Evolutionary conservation across 768 basidiomycete genomes (phyloP), one percentile per base, ranked within the genome.

Genomic region (Mycena filopes): DNA sequence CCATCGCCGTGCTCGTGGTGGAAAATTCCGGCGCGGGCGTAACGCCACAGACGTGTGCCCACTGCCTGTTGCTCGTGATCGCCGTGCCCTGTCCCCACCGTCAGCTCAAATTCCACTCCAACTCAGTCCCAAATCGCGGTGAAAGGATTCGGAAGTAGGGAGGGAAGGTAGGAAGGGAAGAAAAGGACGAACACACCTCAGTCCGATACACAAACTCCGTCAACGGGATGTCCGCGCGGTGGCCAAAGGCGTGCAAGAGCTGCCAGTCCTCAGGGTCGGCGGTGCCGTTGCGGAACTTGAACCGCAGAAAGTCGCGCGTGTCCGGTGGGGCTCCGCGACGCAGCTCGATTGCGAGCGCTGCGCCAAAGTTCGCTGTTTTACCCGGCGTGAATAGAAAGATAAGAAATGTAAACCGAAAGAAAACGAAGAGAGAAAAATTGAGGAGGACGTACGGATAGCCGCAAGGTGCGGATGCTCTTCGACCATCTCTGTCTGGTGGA

Each of bases 211-310:
- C 90, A 81, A 94, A 94, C 74, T 93, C 91, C 11, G 92, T 93
- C 71, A 94, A 81, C 51, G 92, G 89, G 72, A 94, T 90, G 72
- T 94, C 93, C 56, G 86, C 80, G 62, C 84, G 82, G 80, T 91
- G 89, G 65, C 88, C 90, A 75, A 93, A 94, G 73, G 88, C 89
- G 70, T 92, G 88, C 76, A 92, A 76, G 63, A 87, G 86, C 69
- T 84, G 77, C 82, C 91, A 94, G 74, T 80, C 78, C 60, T 81
- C 82, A 57, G 55, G 40, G 53, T 59, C 64, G 1, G 76, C 69
- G 48, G 93, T 92, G 48, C 92, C 93, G 78, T 94, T 94, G 84
- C 86, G 89, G 86, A 94, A 93, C 76, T 86, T 89, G 86, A 94
- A 84, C 72, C 92, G 89, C 75, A 94, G 77, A 80, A 93, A 94